Conservation (phyloP, 805 yeast genomes). For the Ogataea siamensis region DNA sequence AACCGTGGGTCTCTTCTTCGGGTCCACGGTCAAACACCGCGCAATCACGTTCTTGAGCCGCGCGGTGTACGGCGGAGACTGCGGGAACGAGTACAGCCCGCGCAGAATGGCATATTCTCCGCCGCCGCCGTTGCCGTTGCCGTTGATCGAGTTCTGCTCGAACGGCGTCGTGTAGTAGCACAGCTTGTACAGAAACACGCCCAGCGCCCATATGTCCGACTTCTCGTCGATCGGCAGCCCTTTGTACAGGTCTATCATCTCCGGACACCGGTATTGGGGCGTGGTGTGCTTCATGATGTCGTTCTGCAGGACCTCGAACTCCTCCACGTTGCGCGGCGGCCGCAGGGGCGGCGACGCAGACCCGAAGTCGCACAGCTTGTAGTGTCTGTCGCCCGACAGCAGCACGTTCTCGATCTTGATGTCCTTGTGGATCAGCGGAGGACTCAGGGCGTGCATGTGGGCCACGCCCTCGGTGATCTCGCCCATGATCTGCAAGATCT, state of each 20-base stretch:
- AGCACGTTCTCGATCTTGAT: slow-evolving; percentile 81
- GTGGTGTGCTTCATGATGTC: slow-evolving; percentile 79
- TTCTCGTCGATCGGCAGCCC: slow-evolving; percentile 77
- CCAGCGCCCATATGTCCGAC: slow-evolving; percentile 84
- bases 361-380: slow-evolving; percentile 80
- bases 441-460: slow-evolving; percentile 69
- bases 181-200: slow-evolving; percentile 71
- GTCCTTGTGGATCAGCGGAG: slow-evolving; percentile 76
- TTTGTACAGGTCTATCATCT: slow-evolving; percentile 71
- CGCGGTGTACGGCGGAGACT: slow-evolving; percentile 56
- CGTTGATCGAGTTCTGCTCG: slow-evolving; percentile 46
- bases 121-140: slow-evolving; percentile 35
- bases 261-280: slow-evolving; percentile 83
- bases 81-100: slow-evolving; percentile 52
- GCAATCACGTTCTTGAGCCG: slow-evolving; percentile 63
- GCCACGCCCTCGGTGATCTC: slow-evolving; percentile 73
- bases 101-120: slow-evolving; percentile 64
- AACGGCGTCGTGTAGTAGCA: slow-evolving; percentile 85
- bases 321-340: slow-evolving; percentile 62
- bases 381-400: slow-evolving; percentile 54
- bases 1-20: slow-evolving; percentile 69
- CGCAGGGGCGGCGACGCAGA: slow-evolving; percentile 66
- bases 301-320: slow-evolving; percentile 55
- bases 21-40: slow-evolving; percentile 61
- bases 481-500: slow-evolving; percentile 63